Base-by-base conservation (phyloP, 192 early-diverging fungal species). In the Entomortierella lignicola region DNA sequence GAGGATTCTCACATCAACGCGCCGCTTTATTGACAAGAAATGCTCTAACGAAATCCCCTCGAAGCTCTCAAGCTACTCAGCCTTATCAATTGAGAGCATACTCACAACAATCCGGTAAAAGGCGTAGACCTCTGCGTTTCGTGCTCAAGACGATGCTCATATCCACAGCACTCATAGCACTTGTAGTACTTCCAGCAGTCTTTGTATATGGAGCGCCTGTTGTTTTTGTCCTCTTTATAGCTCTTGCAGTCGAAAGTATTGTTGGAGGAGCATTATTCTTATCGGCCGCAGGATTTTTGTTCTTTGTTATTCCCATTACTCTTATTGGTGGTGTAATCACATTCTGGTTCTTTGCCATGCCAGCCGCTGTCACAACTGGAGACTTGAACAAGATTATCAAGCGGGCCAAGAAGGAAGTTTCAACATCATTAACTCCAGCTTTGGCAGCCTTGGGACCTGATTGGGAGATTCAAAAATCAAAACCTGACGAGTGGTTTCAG, bases 401-500 rank as follows among this genome's bases (percentile, higher is more conserved):
- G 52, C 55, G 67, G 8, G 55, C 52, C 21, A 55, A 64, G 41
- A 23, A 52, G 18, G 8, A 51, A 57, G 44, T 4, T 20, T 47
- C 44, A 4, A 12, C 44, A 20, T 47, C 44, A 4, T 20, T 20
- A 47, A 54, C 29, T 60, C 23, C 67, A 15, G 75, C 75, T 4
- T 55, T 79, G 56, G 29, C 15, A 0, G 50, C 56, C 2, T 30
- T 79, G 30, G 75, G 75, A n/a, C 44, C 60, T 6, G 63, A 66
- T 2, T 79, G 75, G 75, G 57, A 69, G 47, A 43, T 79, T 23
- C 67, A 79, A 50, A 25, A 51, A 2, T 53, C 75, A 11, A 44
- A 30, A 6, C 30, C 66, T 1, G 50, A 70, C 13, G 75, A 79
- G 63, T 79, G 75, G 75, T 79, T 79, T 63, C 62, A 47, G 4